Conservation (phyloP, 2,329 filamentous ascomycete species). For the Penicillium occitanis region DNA sequence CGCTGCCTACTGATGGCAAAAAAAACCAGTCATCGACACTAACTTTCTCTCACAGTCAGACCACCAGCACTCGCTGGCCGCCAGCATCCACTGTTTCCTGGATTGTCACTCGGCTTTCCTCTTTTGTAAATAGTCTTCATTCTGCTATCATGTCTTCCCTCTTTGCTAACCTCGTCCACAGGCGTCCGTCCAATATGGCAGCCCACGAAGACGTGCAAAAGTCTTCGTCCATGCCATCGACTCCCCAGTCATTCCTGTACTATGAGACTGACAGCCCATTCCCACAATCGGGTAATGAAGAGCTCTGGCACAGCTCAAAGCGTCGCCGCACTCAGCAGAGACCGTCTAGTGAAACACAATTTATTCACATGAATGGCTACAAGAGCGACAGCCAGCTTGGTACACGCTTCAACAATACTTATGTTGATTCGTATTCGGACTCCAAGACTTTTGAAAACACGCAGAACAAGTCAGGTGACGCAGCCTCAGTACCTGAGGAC, state of each 20-base stretch:
- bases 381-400: conserved; percentile 22
- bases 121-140: not conserved
- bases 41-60: conserved; percentile 1
- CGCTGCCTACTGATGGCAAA: conserved; percentile 6
- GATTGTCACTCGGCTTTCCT: not conserved
- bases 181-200: conserved; percentile 16
- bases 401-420: conserved; percentile 20
- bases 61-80: conserved; percentile 5
- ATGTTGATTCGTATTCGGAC: conserved; percentile 19
- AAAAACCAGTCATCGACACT: conserved; percentile 1
- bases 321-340: conserved; percentile 20
- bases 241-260: conserved; percentile 21
- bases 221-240: conserved; percentile 21
- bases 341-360: conserved; percentile 20
- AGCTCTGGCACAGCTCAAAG: conserved; percentile 19
- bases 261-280: conserved; percentile 19
- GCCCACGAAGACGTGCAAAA: conserved; percentile 19
- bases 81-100: not conserved
- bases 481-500: conserved; percentile 11
- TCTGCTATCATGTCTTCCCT: not conserved
- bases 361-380: conserved; percentile 23
- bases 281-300: conserved; percentile 13
- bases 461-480: conserved; percentile 16
- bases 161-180: not conserved
- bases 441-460: conserved; percentile 19